Base-by-base conservation (phyloP, 179 eudicot genomes). In the Corrigiola litoralis region DNA sequence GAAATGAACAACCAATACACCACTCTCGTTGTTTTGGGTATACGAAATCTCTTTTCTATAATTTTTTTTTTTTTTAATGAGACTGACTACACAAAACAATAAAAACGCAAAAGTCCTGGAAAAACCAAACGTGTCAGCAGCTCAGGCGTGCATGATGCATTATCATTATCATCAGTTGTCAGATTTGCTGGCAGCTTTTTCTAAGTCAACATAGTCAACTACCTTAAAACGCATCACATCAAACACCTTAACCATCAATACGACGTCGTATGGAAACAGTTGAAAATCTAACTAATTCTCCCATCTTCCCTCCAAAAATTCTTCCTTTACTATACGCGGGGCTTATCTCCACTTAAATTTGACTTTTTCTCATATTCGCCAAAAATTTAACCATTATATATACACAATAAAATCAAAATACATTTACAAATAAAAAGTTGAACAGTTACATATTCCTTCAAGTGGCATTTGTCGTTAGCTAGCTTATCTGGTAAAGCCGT, bases 271-370 rank as follows among this genome's bases (percentile, higher is more conserved):
- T 60, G 24, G 38, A 25, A 4, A 20, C 29, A 41, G 24, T 44
- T 28, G 53, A 61, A 42, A 40, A 40, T 36, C 31, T 53, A 51
- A 40, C 40, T 32, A 10, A 7, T 56, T 57, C 37, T 46, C 12
- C n/a, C 42, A 31, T 48, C 41, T 67, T 56, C 71, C 71, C 71
- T 67, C 63, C 71, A 67, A 67, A 67, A 10, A 2, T 18, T 13
- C 11, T 55, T 24, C 56, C 44, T 46, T 32, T 38, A 21, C 16
- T 36, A n/a, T n/a, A n/a, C n/a, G n/a, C n/a, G n/a, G n/a, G n/a
- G n/a, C n/a, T n/a, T n/a, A 13, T 36, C 60, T 34, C 28, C 27
- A 6, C 41, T 34, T 31, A 57, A 36, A 13, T 38, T 38, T 20
- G 38, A 58, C 62, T n/a, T n/a, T n/a, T n/a, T n/a, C n/a, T n/a